Base-by-base conservation (phyloP, 306 rosid genomes). In the Arachis stenosperma region DNA sequence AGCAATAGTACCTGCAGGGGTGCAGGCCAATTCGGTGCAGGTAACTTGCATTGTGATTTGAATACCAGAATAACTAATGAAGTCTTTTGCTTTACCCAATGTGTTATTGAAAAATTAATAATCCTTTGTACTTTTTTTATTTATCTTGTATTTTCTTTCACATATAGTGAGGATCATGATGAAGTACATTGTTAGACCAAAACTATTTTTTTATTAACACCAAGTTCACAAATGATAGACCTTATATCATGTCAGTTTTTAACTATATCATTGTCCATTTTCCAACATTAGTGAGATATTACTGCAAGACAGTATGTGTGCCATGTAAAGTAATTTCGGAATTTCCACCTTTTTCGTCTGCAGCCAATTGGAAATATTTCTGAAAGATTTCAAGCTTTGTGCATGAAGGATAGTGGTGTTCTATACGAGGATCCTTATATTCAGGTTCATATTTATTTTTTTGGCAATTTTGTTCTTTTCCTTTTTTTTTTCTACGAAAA, bases 371-470 rank as follows among this genome's bases (percentile, higher is more conserved):
- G 99, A 88, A 88, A 83, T 76, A 85, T 85, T 84, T 89, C 96
- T 13, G 98, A 95, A 87, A 90, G 98, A 81, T 95, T 95, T 70
- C 88, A 78, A 55, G 93, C 96, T 81, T 82, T 95, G 88, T 87
- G 99, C 77, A 67, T 90, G 84, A 95, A 95, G 87, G 99, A 95
- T 87, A 95, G 98, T 75, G 99, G 99, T 39, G 97, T 95, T 78
- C 86, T 95, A 57, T 95, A 95, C 0, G 99, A 95, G 83, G 98
- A 95, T 83, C 99, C 99, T 75, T 70, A 95, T 84, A 90, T 95
- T 84, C 99, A 95, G 99, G 99, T 94, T 57, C 68, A 65, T 72
- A 65, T 72, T 70, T 61, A 48, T 52, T 52, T 63, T 4, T 12
- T 40, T 41, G 70, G 61, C 14, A 7, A 11, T 54, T 30, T 36